Evolutionary conservation across 2,329 filamentous ascomycete species (phyloP).

Genomic region (Cryoendolithus antarcticus): DNA sequence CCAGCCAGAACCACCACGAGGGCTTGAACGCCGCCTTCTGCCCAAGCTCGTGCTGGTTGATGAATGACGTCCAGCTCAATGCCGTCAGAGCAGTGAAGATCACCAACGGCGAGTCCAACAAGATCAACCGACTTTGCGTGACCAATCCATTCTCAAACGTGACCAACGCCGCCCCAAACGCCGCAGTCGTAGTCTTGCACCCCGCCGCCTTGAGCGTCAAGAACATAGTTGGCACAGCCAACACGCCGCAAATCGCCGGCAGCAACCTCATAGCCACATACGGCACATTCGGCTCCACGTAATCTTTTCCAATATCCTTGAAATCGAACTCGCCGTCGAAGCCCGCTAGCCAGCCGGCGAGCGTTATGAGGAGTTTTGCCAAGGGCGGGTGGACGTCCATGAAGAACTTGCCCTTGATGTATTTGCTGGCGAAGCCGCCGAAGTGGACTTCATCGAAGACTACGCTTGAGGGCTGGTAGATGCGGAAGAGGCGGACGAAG

Average conservation of each 20-base stretch:
- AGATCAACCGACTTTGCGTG: constrained; percentile 87
- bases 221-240: constrained; percentile 86
- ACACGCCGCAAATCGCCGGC: constrained; percentile 76
- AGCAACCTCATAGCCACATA: constrained; percentile 97
- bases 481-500: constrained; percentile 78
- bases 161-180: constrained; percentile 71
- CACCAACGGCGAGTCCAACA: constrained; percentile 89
- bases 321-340: constrained; percentile 96
- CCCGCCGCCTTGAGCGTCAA: constrained; percentile 83
- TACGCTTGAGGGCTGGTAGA: constrained; percentile 90
- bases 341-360: constrained; percentile 87
- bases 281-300: constrained; percentile 83
- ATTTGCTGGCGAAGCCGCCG: constrained; percentile 94
- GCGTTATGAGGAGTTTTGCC: constrained; percentile 89
- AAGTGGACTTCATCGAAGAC: constrained; percentile 99
- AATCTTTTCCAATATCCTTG: constrained; percentile 99
- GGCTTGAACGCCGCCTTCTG: constrained; percentile 75
- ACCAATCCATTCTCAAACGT: constrained; percentile 95
- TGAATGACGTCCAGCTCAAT: constrained; percentile 82
- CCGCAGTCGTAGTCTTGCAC: constrained; percentile 74
- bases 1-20: constrained; percentile 97
- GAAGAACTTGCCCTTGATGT: constrained; percentile 98
- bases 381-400: constrained; percentile 99
- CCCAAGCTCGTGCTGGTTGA: constrained; percentile 91
- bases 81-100: constrained; percentile 87